These are phyloP conservation scores for Shiraia sp. DNA, from an alignment of 2,329 filamentous ascomycete species.

Conservation along the genomic window DNA sequence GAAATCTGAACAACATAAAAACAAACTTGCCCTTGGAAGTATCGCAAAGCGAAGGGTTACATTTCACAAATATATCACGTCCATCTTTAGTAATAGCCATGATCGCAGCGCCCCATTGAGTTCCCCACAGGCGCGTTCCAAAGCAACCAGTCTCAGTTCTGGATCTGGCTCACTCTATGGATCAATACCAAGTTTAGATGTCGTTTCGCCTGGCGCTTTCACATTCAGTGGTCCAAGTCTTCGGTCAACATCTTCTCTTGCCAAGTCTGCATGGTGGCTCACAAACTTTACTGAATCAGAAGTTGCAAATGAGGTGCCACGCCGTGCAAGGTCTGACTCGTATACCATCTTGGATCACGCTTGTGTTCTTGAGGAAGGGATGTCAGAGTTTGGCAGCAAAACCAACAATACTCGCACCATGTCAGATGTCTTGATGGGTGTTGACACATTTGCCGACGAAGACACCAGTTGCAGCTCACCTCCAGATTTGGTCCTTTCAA, in stretches of 20 bases:
- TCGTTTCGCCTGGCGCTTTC: slow-evolving; percentile 38
- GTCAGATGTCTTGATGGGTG: slow-evolving; percentile 29
- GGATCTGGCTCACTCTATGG: slow-evolving; percentile 18
- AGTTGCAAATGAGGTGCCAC: slow-evolving; percentile 13
- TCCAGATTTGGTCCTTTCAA: background rate
- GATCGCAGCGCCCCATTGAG: slow-evolving; percentile 3
- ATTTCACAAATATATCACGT: slow-evolving; percentile 33
- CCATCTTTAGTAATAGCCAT: slow-evolving; percentile 26
- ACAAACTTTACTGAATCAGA: slow-evolving; percentile 20
- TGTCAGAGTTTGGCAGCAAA: slow-evolving; percentile 28
- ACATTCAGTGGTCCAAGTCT: slow-evolving; percentile 40
- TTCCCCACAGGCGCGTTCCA: slow-evolving; percentile 14
- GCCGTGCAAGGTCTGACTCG: slow-evolving; percentile 21
- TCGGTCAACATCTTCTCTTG: slow-evolving; percentile 27
- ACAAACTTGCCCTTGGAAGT: slow-evolving; percentile 12
- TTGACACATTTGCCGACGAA: slow-evolving; percentile 24
- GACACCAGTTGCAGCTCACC: too few species aligned
- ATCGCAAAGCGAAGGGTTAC: slow-evolving; percentile 21
- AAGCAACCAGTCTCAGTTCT: slow-evolving; percentile 27
- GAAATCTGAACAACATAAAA: slow-evolving; percentile 15
- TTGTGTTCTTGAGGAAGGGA: slow-evolving; percentile 21
- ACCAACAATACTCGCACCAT: slow-evolving; percentile 24
- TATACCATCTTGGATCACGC: slow-evolving; percentile 23
- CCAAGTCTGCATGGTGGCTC: slow-evolving; percentile 20
- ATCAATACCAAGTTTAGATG: slow-evolving; percentile 34